A percentile compares a stretch with the other conserved stretches of the same genome.
phyloP scores from a whole-genome alignment of 177 flowering plant species.

The Tripterygium wilfordii region DNA sequence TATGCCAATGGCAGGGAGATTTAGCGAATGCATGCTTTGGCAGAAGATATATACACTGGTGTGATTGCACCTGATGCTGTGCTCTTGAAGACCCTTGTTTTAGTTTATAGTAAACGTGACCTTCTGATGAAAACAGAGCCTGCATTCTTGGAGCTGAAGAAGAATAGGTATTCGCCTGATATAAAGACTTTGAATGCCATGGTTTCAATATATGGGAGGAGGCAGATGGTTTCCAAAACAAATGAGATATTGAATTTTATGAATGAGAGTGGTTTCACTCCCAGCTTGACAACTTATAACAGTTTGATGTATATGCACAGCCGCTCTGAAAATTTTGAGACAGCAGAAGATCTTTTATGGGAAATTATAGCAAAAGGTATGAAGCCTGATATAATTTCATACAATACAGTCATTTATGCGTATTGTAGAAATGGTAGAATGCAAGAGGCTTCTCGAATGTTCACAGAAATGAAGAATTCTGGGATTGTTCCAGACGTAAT shows the following conservation, averaged over 20 bases:
- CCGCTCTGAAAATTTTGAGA: constrained; percentile 50
- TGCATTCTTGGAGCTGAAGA: constrained; percentile 70
- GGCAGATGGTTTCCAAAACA: constrained; percentile 68
- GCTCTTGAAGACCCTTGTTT: constrained; percentile 75
- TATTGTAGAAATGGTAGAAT: constrained; percentile 69
- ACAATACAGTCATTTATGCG: constrained; percentile 75
- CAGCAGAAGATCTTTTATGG: constrained; percentile 63
- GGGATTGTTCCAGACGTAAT: constrained; percentile 63
- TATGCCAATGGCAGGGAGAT: constrained; percentile 82
- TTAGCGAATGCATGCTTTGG: constrained; percentile 57
- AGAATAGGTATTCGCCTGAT: constrained; percentile 60
- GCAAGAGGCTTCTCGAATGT: constrained; percentile 74
- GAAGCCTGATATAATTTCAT: constrained; percentile 70
- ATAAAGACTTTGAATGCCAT: constrained; percentile 66
- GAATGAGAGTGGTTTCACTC: constrained; percentile 69
- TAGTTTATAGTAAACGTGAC: constrained; percentile 75
- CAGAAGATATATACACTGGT: constrained; percentile 69
- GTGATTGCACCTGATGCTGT: constrained; percentile 45
- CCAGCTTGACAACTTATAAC: constrained; percentile 82
- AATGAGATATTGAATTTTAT: constrained; percentile 63
- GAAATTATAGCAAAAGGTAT: constrained; percentile 54
- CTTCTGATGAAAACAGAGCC: constrained; percentile 64
- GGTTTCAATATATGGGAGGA: constrained; percentile 58
- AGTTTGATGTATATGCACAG: constrained; percentile 87
- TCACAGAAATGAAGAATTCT: constrained; percentile 54